Evolutionary conservation across 805 yeast species (phyloP).

Genomic region (Candida qinlingensis): DNA sequence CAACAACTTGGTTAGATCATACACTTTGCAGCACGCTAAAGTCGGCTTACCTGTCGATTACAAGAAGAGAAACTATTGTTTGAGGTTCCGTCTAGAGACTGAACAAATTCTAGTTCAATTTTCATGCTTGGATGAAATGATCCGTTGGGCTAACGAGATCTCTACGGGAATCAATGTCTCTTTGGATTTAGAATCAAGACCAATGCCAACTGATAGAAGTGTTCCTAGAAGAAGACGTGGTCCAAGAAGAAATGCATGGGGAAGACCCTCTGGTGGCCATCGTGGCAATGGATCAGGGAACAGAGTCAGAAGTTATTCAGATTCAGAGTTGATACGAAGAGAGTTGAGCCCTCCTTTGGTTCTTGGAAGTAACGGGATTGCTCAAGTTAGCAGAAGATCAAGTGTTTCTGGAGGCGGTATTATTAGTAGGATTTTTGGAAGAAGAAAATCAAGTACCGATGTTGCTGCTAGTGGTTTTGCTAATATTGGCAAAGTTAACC

Average conservation of each 20-base stretch:
- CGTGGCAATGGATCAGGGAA: slow-evolving; percentile 3
- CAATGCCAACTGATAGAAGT: slow-evolving; percentile 69
- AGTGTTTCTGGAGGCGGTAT: slow-evolving; percentile 13
- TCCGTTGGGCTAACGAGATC: slow-evolving; percentile 73
- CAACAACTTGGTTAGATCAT: slow-evolving; percentile 48
- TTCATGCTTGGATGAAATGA: slow-evolving; percentile 54
- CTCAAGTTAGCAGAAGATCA: slow-evolving; percentile 13
- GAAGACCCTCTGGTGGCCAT: background rate
- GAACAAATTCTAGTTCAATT: slow-evolving; percentile 76
- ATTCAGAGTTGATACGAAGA: slow-evolving; percentile 23
- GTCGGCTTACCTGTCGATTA: slow-evolving; percentile 86
- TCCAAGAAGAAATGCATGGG: slow-evolving; percentile 19
- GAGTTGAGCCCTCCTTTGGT: slow-evolving; percentile 20
- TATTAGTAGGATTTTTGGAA: slow-evolving; percentile 5
- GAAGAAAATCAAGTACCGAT: background rate
- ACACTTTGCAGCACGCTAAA: slow-evolving; percentile 77
- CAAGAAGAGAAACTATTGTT: slow-evolving; percentile 58
- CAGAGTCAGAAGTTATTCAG: slow-evolving; percentile 24
- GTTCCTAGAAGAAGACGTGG: slow-evolving; percentile 72
- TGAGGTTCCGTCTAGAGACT: slow-evolving; percentile 75
- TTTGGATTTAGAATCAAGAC: slow-evolving; percentile 67
- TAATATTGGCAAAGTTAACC: background rate
- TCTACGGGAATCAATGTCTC: slow-evolving; percentile 76
- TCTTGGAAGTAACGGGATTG: background rate
- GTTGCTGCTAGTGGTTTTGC: background rate